These are phyloP conservation scores for Penicillium canescens DNA, from an alignment of 495 filamentous ascomycete species.

Conservation along the genomic window DNA sequence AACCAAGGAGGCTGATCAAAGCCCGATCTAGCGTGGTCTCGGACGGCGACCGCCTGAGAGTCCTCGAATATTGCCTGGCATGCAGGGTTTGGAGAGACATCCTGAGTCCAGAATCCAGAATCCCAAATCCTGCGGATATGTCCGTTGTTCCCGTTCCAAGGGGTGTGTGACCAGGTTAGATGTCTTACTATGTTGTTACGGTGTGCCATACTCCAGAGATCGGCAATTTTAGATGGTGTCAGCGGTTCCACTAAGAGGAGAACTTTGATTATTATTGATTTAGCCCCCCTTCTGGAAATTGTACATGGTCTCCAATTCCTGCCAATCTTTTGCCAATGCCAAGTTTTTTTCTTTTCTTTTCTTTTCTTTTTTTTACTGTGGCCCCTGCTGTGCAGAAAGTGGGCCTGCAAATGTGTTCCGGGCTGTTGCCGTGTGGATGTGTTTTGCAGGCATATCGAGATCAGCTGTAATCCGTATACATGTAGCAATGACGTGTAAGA, in stretches of 20 bases:
- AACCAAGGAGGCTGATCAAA: conserved; percentile 13
- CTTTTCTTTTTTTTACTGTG: conserved; percentile 13
- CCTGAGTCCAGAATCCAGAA: not conserved
- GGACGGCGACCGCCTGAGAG: conserved; percentile 18
- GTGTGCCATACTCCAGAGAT: conserved; percentile 25
- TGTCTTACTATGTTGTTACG: conserved; percentile 3
- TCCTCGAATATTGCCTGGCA: conserved; percentile 11
- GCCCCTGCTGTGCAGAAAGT: conserved; percentile 27
- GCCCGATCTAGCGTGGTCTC: conserved; percentile 18
- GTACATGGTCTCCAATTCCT: conserved; percentile 7
- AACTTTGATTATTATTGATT: conserved; percentile 2
- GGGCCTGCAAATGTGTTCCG: conserved; percentile 26
- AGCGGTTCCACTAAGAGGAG: conserved; percentile 17
- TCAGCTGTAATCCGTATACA: not conserved
- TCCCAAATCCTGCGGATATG: not conserved
- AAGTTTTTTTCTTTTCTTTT: conserved; percentile 1
- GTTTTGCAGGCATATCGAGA: conserved; percentile 13
- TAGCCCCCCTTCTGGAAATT: conserved; percentile 25
- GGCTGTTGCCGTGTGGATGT: conserved; percentile 16
- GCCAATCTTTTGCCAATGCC: too few relatives aligned
- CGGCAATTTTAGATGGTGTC: conserved; percentile 25
- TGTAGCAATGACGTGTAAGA: not conserved
- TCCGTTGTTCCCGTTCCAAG: not conserved
- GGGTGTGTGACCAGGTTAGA: not conserved
- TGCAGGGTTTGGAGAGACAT: conserved; percentile 7